A percentile compares a stretch with the other conserved stretches of the same genome.
phyloP scores from a whole-genome alignment of 805 yeast species.

The Pichia cabralensis region DNA sequence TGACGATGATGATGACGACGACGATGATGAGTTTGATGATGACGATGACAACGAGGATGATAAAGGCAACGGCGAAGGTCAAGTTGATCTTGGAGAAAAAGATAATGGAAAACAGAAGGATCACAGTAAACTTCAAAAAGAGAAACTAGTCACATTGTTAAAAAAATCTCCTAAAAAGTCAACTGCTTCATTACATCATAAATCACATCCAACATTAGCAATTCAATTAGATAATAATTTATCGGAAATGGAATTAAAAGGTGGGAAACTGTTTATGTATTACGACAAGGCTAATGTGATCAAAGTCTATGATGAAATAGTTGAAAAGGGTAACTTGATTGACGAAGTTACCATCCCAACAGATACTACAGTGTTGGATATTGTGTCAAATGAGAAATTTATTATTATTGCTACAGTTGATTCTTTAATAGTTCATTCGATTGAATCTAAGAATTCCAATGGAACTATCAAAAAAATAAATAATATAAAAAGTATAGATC shows the following conservation, averaged over 20 bases:
- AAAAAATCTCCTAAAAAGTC: conserved; percentile 1
- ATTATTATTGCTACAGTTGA: conserved; percentile 12
- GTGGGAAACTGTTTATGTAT: conserved; percentile 12
- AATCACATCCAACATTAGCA: neutral
- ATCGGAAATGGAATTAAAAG: conserved; percentile 8
- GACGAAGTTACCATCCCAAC: conserved; percentile 4
- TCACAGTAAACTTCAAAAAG: conserved; percentile 2
- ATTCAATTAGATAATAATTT: conserved; percentile 1
- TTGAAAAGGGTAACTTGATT: neutral
- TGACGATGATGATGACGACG: conserved; percentile 3
- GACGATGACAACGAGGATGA: conserved; percentile 18
- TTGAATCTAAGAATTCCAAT: neutral
- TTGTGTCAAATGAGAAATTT: conserved; percentile 9
- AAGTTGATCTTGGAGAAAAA: neutral
- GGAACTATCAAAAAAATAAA: neutral
- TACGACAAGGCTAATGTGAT: conserved; percentile 14
- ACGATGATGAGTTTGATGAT: conserved; percentile 5
- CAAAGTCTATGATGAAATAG: conserved; percentile 15
- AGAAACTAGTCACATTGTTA: neutral
- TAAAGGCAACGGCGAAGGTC: neutral
- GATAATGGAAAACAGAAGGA: neutral
- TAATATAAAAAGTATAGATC: conserved; percentile 3
- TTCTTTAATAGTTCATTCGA: conserved; percentile 10
- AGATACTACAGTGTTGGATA: conserved; percentile 9
- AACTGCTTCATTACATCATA: too few species aligned